Evolutionary conservation across 345 rosid genomes (phyloP).

Genomic region (Aquilaria sinensis): DNA sequence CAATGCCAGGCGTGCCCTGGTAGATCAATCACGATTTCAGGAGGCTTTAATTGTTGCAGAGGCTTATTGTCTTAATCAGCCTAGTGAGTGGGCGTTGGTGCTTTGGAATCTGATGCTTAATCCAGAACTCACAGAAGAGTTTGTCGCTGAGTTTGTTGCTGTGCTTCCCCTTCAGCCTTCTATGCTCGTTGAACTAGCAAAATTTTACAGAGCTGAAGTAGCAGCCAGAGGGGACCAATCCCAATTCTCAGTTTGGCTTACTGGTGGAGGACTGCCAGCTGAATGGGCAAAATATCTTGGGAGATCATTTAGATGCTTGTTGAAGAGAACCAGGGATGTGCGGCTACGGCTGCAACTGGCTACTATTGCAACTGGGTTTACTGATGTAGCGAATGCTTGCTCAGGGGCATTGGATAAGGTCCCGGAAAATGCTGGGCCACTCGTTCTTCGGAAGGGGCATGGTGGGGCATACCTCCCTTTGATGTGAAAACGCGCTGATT

Average conservation of each 20-base stretch:
- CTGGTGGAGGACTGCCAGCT: conserved; percentile 86
- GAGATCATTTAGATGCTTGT: conserved; percentile 85
- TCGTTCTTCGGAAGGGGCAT: conserved; percentile 79
- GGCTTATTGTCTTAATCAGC: conserved; percentile 92
- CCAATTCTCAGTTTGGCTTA: conserved; percentile 93
- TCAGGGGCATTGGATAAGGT: conserved; percentile 58
- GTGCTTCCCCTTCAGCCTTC: conserved; percentile 90
- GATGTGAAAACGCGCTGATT: conserved; percentile 41
- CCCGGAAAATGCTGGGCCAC: conserved; percentile 73
- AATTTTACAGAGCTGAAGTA: conserved; percentile 81
- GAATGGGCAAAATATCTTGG: conserved; percentile 93
- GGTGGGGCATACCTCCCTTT: conserved; percentile 95
- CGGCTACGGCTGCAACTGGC: conserved; percentile 78
- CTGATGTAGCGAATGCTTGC: conserved; percentile 56
- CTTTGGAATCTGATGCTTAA: conserved; percentile 97
- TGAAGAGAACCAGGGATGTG: conserved; percentile 81
- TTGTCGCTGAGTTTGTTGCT: conserved; percentile 89
- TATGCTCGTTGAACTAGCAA: conserved; percentile 80
- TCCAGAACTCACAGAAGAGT: conserved; percentile 83
- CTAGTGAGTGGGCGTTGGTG: conserved; percentile 89
- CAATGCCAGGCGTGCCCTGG: conserved; percentile 79
- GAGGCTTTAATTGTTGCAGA: conserved; percentile 97
- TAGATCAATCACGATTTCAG: conserved; percentile 87
- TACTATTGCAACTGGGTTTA: conserved; percentile 68
- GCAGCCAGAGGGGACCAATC: conserved; percentile 95